These are phyloP conservation scores for Fraxinus americana DNA, from an alignment of 257 asterid genomes.

Conservation along the genomic window DNA sequence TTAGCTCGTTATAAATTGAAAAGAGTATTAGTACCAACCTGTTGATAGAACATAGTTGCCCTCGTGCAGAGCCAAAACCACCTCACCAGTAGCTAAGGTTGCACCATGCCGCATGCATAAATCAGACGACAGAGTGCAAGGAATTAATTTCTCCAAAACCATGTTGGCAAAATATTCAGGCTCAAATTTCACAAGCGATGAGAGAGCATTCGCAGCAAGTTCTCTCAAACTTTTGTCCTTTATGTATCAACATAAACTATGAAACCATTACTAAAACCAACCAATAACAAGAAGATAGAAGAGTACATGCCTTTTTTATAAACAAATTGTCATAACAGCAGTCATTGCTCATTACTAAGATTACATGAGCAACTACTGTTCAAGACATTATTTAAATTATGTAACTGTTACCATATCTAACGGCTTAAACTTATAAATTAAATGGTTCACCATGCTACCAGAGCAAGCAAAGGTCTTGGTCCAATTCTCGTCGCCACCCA, in stretches of 20 bases:
- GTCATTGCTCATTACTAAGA: not conserved
- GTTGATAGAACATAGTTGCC: slow-evolving; percentile 57
- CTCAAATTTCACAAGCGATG: slow-evolving; percentile 78
- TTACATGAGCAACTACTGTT: not conserved
- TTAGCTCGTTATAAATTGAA: slow-evolving; percentile 5
- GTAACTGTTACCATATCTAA: not conserved
- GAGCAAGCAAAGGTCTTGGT: too few species aligned
- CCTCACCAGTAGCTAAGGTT: slow-evolving; percentile 87
- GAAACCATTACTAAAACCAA: slow-evolving; percentile 26
- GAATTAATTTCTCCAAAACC: slow-evolving; percentile 69
- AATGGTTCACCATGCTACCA: too few species aligned
- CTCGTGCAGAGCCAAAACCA: slow-evolving; percentile 74
- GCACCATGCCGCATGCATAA: slow-evolving; percentile 97
- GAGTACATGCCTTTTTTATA: slow-evolving; percentile 14
- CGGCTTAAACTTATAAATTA: not conserved
- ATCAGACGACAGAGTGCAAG: slow-evolving; percentile 89
- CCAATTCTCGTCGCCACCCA: too few species aligned
- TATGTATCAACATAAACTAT: slow-evolving; percentile 33
- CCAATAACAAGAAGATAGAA: slow-evolving; percentile 25
- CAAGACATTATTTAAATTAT: not conserved
- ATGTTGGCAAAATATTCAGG: slow-evolving; percentile 73
- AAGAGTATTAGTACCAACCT: slow-evolving; percentile 48
- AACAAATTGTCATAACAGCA: slow-evolving; percentile 11
- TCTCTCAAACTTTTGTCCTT: slow-evolving; percentile 97
- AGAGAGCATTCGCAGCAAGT: slow-evolving; percentile 88